Base-by-base conservation (phyloP, 1,284 basidiomycete species). In the Ceratobasidium sp. region DNA sequence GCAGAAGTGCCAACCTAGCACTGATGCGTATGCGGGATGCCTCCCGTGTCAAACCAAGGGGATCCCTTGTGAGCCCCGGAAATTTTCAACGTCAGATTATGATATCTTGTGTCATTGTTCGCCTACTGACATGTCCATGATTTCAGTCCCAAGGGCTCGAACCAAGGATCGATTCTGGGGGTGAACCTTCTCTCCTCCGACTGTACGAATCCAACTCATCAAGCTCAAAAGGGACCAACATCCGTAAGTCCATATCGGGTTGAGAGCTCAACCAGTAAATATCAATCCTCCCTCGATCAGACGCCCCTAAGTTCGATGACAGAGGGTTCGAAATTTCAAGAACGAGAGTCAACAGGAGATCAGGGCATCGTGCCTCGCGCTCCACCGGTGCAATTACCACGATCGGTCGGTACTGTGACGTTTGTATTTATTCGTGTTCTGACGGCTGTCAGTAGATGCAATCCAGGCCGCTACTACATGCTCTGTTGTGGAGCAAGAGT, bases 331-430 rank as follows among this genome's bases (percentile, higher is more conserved):
- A 45, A n/a, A 29, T 54, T 31, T 38, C 52, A 7, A 25, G 31
- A 40, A 4, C 60, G 60, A 35, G 34, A 12, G 32, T 25, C 54
- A 56, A 50, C 27, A 49, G 47, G 6, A 45, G 20, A 15, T 1
- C 60, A n/a, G 32, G 60, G 34, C 60, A 32, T 15, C 45, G 60
- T 20, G n/a, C 60, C 20, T 47, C 60, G 29, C 29, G 15, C n/a
- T n/a, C 31, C 25, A 15, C 47, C 12, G 60, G 47, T 15, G 60
- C 60, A 15, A 38, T 22, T 29, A 31, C 34, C 42, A 38, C 60
- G 12, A 64, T 64, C 10, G 60, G 60, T 64, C 1, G 35, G 43
- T 60, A 10, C 12, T 17, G 7, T 45, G 40, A 47, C 25, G 15
- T 25, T 34, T 3, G 12, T 10, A 12, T 6, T 8, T 29, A 49